A percentile compares a stretch with the other conserved stretches of the same genome.
Conservation (phyloP, 73 alveolate species). For the Durusdinium trenchii region DNA sequence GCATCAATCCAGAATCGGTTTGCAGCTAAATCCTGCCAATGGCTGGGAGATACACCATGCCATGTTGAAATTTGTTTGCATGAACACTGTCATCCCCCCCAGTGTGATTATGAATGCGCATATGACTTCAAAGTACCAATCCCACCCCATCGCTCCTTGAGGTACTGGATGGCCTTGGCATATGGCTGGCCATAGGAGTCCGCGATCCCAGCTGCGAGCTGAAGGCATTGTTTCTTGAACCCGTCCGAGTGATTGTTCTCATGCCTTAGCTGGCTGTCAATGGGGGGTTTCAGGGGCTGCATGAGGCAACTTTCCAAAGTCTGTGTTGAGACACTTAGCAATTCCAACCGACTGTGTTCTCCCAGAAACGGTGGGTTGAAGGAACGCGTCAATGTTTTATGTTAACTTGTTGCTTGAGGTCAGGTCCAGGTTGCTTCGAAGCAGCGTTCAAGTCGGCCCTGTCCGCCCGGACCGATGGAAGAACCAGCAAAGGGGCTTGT, state of each 20-base stretch:
- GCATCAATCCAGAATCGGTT: background rate
- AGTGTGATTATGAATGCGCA: background rate
- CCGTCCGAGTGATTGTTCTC: background rate
- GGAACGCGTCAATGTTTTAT: background rate
- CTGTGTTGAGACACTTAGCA: no score
- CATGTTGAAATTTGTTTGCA: no score
- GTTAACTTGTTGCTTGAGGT: no score
- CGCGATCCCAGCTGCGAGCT: background rate
- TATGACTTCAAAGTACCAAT: background rate
- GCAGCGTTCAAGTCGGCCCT: background rate
- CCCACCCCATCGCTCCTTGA: background rate
- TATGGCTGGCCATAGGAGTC: background rate
- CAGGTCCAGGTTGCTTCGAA: background rate
- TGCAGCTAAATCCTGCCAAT: background rate
- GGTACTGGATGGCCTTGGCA: background rate
- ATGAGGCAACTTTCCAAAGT: no score
- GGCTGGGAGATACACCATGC: background rate
- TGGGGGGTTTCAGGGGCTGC: no score
- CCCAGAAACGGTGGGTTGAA: no score
- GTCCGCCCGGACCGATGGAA: background rate
- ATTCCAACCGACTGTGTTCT: no score
- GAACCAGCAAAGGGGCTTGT: background rate
- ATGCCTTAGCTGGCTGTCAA: slow-evolving; percentile 36
- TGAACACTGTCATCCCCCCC: no score
- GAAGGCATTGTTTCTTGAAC: background rate